Evolutionary conservation across 176 grass and related monocot genomes (phyloP), one percentile per base, ranked within the genome.

Genomic region (Zoysia pacifica): DNA sequence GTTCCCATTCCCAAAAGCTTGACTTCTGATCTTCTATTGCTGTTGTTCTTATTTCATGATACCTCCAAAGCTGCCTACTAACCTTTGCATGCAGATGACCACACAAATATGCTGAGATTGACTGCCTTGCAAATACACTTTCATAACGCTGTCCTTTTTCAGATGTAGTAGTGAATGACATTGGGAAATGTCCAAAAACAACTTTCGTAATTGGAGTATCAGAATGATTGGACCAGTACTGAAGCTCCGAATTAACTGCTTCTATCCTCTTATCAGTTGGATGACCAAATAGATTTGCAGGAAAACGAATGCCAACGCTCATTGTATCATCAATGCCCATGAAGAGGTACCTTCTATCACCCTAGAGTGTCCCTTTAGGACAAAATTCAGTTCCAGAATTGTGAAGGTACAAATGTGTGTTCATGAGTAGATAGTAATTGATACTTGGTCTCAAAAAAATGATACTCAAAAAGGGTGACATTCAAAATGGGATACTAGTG

Each of bases 1-100:
- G 75, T 88, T 94, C 94, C 94, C 94, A 97, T 60, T 92, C 94
- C 94, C 94, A 97, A 85, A 94, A 97, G 84, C 65, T 84, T 71
- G 69, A 72, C 45, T 79, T 86, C 3, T 4, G 38, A 70, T 77
- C 83, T 77, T 80, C 63, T 66, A n/a, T 20, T 19, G 69, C 55
- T 61, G 66, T 9, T 44, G 43, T 41, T 85, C 41, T 82, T 38
- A 91, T 76, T 45, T 81, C 62, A 92, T 97, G 91, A 50, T 86
- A 80, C 56, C 91, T 84, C 91, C 89, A 88, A 74, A 97, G 90
- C 73, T 90, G 70, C 56, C 85, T 88, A 67, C 91, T 90, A 51
- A 92, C 20, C 67, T 86, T 89, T 60, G 85, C 89, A 90, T 97
- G 94, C 48, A 97, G 77, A 73, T 94, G 94, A 39, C 91, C 91